Base-by-base conservation (phyloP, 495 filamentous ascomycete species). In the Pseudevernia furfuracea region DNA sequence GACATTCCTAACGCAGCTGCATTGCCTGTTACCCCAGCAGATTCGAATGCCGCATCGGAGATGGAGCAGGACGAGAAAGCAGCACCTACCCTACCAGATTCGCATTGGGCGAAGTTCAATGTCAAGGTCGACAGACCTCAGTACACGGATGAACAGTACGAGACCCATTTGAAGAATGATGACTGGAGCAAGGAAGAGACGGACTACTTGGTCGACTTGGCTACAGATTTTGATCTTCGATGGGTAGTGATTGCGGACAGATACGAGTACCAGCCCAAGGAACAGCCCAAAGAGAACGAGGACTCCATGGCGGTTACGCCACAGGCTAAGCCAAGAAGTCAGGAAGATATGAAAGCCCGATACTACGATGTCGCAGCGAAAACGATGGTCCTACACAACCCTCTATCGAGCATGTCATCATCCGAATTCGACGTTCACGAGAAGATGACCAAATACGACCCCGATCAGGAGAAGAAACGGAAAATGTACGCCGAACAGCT, bases 161-260 rank as follows among this genome's bases (percentile, higher is more conserved):
- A 87, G 58, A 75, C 81, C 59, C 83, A 89, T 68, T 73, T 98
- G 49, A 82, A 83, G 68, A 87, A 78, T 69, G 77, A 82, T 37
- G 84, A 92, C 62, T 98, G 94, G 94, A 85, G 89, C 25, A 89
- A 87, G 66, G 88, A 92, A 59, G 94, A 98, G 74, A 97, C 94
- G 8, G 91, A 96, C 70, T 96, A 96, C 70, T 76, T 98, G 64
- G 78, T 97, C 71, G 76, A 84, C 34, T 69, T 93, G 34, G 88
- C 81, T 15, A 78, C 81, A 55, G 86, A 93, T 17, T 96, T 85
- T 69, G 90, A 94, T 68, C 78, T 96, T 53, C 85, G 92, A 62
- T 98, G 94, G 88, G 77, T 92, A 21, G 75, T 98, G n/a, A 91
- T 98, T 55, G 89, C 85, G 74, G 94, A 98, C 71, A 89, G 92